Conservation (phyloP, 176 grass and related monocot species). For the Dendrocalamus sinicus region DNA sequence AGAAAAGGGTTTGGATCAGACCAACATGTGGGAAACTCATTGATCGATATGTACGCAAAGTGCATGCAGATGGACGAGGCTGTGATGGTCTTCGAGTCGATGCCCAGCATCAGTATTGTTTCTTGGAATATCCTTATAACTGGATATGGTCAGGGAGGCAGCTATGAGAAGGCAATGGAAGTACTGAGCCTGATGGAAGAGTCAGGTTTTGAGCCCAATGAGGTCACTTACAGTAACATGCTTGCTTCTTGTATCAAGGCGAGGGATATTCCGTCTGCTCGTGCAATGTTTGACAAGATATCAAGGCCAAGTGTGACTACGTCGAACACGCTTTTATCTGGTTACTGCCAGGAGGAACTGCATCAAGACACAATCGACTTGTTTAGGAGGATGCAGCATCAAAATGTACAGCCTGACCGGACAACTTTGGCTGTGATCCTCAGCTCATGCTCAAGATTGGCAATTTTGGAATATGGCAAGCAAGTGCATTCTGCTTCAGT, state of each 20-base stretch:
- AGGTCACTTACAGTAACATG: constrained; percentile 86
- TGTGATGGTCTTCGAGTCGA: constrained; percentile 54
- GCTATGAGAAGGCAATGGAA: constrained; percentile 51
- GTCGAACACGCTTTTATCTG: constrained; percentile 85
- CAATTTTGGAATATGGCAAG: constrained; percentile 58
- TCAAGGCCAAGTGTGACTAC: constrained; percentile 59
- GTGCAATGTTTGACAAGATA: constrained; percentile 80
- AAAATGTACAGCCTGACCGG: constrained; percentile 64
- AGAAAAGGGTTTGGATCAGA: constrained; percentile 72
- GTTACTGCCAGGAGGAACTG: constrained; percentile 72
- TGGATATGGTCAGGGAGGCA: constrained; percentile 63
- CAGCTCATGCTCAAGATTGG: constrained; percentile 71
- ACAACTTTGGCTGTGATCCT: constrained; percentile 82
- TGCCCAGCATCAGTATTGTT: constrained; percentile 60
- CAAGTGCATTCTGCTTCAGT: constrained; percentile 76
- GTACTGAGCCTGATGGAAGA: constrained; percentile 69
- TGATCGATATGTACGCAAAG: constrained; percentile 82
- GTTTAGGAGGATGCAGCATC: constrained; percentile 79
- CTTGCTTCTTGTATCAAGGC: constrained; percentile 65
- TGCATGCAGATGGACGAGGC: constrained; percentile 61
- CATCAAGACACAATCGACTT: constrained; percentile 62
- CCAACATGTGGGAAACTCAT: constrained; percentile 68
- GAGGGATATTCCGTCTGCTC: constrained; percentile 60
- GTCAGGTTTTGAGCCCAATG: constrained; percentile 70
- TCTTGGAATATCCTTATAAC: constrained; percentile 94